Base-by-base conservation (phyloP, 768 basidiomycete genomes). In the Sporobolomyces roseus region DNA sequence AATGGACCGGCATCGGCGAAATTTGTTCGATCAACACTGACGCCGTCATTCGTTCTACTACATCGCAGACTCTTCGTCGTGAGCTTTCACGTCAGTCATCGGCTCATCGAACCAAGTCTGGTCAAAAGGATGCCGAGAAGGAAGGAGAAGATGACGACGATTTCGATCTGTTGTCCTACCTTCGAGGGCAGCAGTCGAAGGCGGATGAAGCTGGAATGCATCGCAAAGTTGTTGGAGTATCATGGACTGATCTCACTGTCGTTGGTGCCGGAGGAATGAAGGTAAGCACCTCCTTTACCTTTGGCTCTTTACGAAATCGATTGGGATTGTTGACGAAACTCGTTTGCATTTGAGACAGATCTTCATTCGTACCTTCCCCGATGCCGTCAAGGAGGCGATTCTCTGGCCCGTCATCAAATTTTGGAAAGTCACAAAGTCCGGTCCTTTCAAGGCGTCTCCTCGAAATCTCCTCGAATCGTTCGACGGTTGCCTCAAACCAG, bases 361-460 rank as follows among this genome's bases (percentile, higher is more conserved):
- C 60, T 36, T 43, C 30, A 79, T 80, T 54, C 72, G 79, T 58
- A 79, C 77, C 23, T 81, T 81, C 76, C 77, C 78, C 52, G 77
- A 78, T 52, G 81, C 80, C 43, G 67, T 81, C 75, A 79, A 80
- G 68, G 80, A 81, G 71, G 77, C 81, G 69, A 76, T 92, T 6
- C 85, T 84, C n/a, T 86, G 86, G 30, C 75, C 83, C 4, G 79
- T 89, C 52, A 84, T 88, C 76, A 85, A 85, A 0, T 52, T 80
- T 41, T 75, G 85, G 14, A 78, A 75, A 7, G 73, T 89, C 1
- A 81, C 81, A 36, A 79, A 79, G 2, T 56, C 61, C 1, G 68
- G 68, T n/a, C 41, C 32, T 16, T 55, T 80, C 35, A 85, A 88
- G 56, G 87, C 89, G 1, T 84, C 85, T 14, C 77, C 87, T 2